phyloP scores from a whole-genome alignment of 129 eudicot species.

The Lactuca saligna region DNA sequence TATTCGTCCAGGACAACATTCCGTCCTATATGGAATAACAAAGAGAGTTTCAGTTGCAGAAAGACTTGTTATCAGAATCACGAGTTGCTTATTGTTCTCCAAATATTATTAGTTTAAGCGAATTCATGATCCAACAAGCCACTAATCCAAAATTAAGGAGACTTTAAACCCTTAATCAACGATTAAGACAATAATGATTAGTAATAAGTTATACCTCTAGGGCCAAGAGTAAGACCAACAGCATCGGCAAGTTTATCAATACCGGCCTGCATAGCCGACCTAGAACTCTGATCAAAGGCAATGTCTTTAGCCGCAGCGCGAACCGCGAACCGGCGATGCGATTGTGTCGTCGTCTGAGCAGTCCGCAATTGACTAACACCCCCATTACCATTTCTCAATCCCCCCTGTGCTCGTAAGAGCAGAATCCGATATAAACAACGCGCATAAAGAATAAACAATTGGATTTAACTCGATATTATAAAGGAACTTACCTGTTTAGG shows the following conservation, averaged over 20 bases:
- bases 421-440: not conserved
- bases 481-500: conserved; percentile 46
- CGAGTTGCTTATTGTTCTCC: not conserved
- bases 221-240: conserved; percentile 91
- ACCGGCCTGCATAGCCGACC: conserved; percentile 83
- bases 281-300: conserved; percentile 81
- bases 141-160: conserved; percentile 11
- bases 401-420: conserved; percentile 40
- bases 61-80: not conserved
- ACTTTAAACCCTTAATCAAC: not conserved
- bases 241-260: conserved; percentile 89
- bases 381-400: conserved; percentile 45
- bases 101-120: no score
- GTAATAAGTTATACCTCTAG: conserved; percentile 53
- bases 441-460: not conserved
- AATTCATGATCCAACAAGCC: not conserved
- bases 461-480: not conserved
- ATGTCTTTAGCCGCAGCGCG: conserved; percentile 85
- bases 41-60: not conserved
- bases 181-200: not conserved
- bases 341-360: conserved; percentile 36
- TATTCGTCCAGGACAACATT: conserved; percentile 96
- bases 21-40: conserved; percentile 51
- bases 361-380: conserved; percentile 53
- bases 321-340: conserved; percentile 54